Conservation (phyloP, 129 eudicot genomes). For the Gnaphalium uliginosum region DNA sequence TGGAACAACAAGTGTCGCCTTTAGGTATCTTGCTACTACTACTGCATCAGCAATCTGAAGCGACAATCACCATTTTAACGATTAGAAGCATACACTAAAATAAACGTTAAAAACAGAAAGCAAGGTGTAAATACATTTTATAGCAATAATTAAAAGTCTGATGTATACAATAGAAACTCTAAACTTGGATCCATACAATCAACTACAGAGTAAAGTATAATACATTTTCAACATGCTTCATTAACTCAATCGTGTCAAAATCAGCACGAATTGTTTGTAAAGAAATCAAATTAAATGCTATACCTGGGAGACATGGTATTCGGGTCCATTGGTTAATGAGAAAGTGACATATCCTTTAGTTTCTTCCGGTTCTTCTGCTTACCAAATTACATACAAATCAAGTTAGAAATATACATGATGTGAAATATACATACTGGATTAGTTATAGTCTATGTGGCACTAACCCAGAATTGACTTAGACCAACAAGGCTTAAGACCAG, state of each 20-base stretch:
- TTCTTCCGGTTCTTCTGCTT: slow-evolving; percentile 60
- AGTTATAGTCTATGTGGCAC: slow-evolving; percentile 12
- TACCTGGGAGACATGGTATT: slow-evolving; percentile 97
- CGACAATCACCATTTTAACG: slow-evolving; percentile 15
- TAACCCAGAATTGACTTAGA: slow-evolving; percentile 62
- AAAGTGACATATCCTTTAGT: slow-evolving; percentile 81
- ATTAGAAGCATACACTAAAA: slow-evolving; percentile 11
- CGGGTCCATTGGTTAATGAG: slow-evolving; percentile 95
- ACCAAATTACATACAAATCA: slow-evolving; percentile 9
- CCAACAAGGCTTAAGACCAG: slow-evolving; percentile 74
- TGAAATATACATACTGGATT: not conserved
- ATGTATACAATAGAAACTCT: not conserved
- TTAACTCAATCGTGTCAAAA: not conserved
- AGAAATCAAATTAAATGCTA: not conserved
- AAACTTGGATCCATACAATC: not conserved
- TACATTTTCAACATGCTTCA: not conserved
- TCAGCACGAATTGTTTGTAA: not conserved
- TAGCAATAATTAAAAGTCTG: not conserved
- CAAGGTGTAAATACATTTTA: not conserved
- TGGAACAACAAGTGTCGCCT: slow-evolving; percentile 93
- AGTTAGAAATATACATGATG: not conserved
- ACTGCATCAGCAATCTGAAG: slow-evolving; percentile 91
- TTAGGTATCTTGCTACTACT: slow-evolving; percentile 74
- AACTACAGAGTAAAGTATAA: no score
- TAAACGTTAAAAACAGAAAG: not conserved